Evolutionary conservation across 495 filamentous ascomycete species (phyloP), one percentile per base, ranked within the genome.

Genomic region (Aspergillus asperescens): DNA sequence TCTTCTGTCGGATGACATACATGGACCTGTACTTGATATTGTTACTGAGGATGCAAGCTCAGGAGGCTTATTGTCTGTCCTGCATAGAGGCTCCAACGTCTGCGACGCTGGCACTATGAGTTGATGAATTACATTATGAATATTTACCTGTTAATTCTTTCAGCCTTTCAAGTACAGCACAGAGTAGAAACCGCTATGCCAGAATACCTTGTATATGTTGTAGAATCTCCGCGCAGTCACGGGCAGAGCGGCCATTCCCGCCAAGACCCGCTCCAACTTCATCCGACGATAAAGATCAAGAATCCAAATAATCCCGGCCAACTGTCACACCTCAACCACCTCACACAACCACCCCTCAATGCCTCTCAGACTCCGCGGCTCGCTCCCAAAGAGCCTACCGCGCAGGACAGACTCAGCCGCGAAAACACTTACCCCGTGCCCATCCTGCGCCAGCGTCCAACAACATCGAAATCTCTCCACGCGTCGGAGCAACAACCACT

Each of bases 351-450:
- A n/a, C 9, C n/a, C 16, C 28, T 46, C 59, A 69, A 75, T 75
- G 72, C 70, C 72, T 50, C 61, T 65, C 29, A 72, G 66, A 68
- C 43, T 73, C 41, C 68, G 72, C 59, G 65, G 62, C 51, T 58
- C 67, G 61, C 62, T 75, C 50, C 40, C 61, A 23, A 62, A 59
- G 62, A 69, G 68, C 66, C 59, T 75, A 27, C 59, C 59, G 61
- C 67, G 57, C 41, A 52, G 59, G 9, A 41, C 57, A 41, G 63
- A 62, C 22, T 54, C 40, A 20, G 53, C 50, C 18, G 56, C 40
- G 12, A 51, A 48, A 6, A 42, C 61, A 24, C 57, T 65, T 22
- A 66, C 68, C 46, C 67, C 65, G 55, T 76, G 71, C 42, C 68
- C 70, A 5, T 72, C 73, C 10, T 74, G 70, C 57, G 51, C 22